These are phyloP conservation scores for Talaromyces rugulosus DNA, from an alignment of 2,329 filamentous ascomycete species.

Conservation along the genomic window DNA sequence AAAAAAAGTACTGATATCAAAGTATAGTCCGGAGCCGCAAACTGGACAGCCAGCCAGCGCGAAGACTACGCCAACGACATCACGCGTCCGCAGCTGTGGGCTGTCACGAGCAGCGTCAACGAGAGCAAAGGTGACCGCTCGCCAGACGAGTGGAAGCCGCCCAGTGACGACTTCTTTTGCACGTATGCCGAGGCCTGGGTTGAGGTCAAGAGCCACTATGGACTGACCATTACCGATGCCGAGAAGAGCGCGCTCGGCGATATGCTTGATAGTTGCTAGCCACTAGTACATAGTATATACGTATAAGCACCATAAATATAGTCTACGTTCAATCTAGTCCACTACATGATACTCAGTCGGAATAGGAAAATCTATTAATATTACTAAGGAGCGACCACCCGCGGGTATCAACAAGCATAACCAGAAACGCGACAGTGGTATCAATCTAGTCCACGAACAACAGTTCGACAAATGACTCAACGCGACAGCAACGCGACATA, in stretches of 20 bases:
- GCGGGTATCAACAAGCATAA: not conserved
- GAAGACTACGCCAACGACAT: not conserved
- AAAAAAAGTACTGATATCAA: not conserved
- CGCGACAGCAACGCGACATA: conserved; percentile 13
- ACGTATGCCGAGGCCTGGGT: not conserved
- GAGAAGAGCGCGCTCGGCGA: not conserved
- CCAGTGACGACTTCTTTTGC: not conserved
- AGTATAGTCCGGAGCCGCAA: not conserved
- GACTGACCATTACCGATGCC: not conserved
- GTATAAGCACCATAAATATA: not conserved
- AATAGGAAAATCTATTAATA: not conserved
- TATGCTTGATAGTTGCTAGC: not conserved
- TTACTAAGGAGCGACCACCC: not conserved
- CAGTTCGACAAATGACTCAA: conserved; percentile 3
- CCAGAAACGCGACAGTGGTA: conserved; percentile 23
- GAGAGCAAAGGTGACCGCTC: not conserved
- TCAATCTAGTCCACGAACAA: conserved; percentile 30
- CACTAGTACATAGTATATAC: not conserved
- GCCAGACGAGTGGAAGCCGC: not conserved
- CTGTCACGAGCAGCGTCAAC: not conserved
- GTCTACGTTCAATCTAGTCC: no score
- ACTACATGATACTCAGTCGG: no score
- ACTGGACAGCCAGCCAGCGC: not conserved
- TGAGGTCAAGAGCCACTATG: not conserved
- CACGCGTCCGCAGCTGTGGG: not conserved